Base-by-base conservation (phyloP, 257 asterid species). In the Henckelia pumila region DNA sequence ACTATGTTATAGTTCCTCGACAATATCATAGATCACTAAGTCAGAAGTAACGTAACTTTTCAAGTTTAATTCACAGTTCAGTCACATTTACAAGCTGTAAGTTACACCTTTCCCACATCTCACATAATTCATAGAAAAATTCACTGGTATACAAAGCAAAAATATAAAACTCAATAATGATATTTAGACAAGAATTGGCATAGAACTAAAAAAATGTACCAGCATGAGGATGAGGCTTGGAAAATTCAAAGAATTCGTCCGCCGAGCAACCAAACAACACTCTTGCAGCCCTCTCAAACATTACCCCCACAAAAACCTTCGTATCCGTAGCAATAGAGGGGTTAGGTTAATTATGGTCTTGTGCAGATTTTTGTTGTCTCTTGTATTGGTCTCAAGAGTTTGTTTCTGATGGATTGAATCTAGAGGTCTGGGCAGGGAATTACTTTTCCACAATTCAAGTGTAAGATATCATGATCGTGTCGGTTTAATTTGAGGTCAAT, bases 231-330 rank as follows among this genome's bases (percentile, higher is more conserved):
- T 79, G 89, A 66, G 76, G 79, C 69, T 82, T 92, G 76, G 88
- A 85, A 50, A 89, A 92, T 72, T 89, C 83, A 68, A 88, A 86
- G 71, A 92, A 85, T 71, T 88, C 94, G 71, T 87, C 95, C 6
- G 96, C 94, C 8, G 95, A 88, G 85, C 98, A 92, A 61, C 97
- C 98, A 80, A 92, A 85, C 77, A 92, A 73, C 67, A 81, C 89
- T 76, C 79, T 84, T 4, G 96, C 98, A 17, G 81, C 96, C 75
- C 96, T 82, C 64, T 92, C 96, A 78, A 92, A 92, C 98, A 92
- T 85, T 72, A 86, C 78, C 76, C 86, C 96, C 79, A 77, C 90
- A 64, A 80, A 77, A 53, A 83, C 96, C 80, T 76, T 73, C 23
- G 81, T 78, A 44, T 88, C 94, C 1, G 95, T 88, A 67, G 95